Conservation (phyloP, 2,329 filamentous ascomycete species). For the Colletotrichum truncatum region DNA sequence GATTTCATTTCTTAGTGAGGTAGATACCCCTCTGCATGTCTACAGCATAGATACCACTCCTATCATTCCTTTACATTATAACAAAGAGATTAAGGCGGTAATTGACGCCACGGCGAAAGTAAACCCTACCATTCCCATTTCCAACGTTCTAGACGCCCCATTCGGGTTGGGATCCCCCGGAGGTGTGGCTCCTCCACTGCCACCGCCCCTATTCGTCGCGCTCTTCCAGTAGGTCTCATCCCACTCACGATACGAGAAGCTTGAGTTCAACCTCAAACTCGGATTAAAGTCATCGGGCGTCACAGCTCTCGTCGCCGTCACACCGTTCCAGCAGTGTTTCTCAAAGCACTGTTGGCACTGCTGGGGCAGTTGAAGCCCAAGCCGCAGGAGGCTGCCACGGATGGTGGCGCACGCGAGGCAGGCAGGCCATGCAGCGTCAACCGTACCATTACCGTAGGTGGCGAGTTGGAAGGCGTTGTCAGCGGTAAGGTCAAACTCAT, state of each 20-base stretch:
- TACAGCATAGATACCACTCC: no score
- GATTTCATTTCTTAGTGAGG: no score
- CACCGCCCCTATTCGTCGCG: not conserved
- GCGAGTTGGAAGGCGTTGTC: slow-evolving; percentile 81
- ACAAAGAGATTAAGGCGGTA: not conserved
- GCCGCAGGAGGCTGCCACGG: slow-evolving; percentile 67
- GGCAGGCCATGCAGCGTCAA: slow-evolving; percentile 75
- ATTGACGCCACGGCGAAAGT: slow-evolving; percentile 10
- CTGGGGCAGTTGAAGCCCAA: slow-evolving; percentile 29
- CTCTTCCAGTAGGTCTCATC: slow-evolving; percentile 30
- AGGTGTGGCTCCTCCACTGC: not conserved
- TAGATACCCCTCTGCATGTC: no score
- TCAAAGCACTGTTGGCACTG: slow-evolving; percentile 38
- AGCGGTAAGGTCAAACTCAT: slow-evolving; percentile 35
- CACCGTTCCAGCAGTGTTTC: slow-evolving; percentile 38
- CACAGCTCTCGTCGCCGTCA: slow-evolving; percentile 14
- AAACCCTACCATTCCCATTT: not conserved
- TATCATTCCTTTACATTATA: not conserved
- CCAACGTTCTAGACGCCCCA: not conserved
- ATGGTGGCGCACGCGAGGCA: slow-evolving; percentile 87
- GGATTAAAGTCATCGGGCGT: slow-evolving; percentile 32
- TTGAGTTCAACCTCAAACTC: slow-evolving; percentile 32
- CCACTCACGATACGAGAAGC: slow-evolving; percentile 35
- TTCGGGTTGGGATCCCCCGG: not conserved
- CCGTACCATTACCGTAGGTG: slow-evolving; percentile 79